Base-by-base conservation (phyloP, 2,329 filamentous ascomycete species). In the Colletotrichum somersetense region DNA sequence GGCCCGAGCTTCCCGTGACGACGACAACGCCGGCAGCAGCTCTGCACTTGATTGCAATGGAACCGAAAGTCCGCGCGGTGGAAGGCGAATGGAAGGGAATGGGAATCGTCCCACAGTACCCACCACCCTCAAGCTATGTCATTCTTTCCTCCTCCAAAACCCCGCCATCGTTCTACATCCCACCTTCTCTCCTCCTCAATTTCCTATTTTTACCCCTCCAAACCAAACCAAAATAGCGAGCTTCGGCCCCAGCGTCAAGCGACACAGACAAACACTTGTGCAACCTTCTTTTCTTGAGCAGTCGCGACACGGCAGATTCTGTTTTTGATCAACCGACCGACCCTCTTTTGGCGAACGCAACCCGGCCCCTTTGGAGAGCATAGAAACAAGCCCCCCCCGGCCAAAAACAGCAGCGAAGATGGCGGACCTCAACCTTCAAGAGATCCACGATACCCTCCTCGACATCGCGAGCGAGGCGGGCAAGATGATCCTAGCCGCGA, bases 391-490 rank as follows among this genome's bases (percentile, higher is more conserved):
- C 8, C 20, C 20, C 42, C 14, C 7, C 8, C 2, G 26, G 20
- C n/a, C 46, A 48, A 10, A 12, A 16, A 20, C 16, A 40, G 35
- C 44, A 35, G 33, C 48, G 58, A 79, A 67, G 44, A 91, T 91
- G 89, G 81, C 86, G 18, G 83, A 86, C 65, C 81, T 91, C 75
- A 85, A 92, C 77, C 83, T 92, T 63, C 85, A 90, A 77, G 85
- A 88, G 63, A 85, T 92, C 74, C 90, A 89, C 75, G 88, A 92
- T 80, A 86, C 86, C 62, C 83, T 92, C 74, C 80, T 92, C 76
- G 79, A 82, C 62, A 82, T 92, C 68, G 91, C 90, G 78, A 86
- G 88, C 74, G 87, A 89, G 80, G 91, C 91, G n/a, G 91, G 91
- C 75, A 80, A 82, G 68, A 91, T 90, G 88, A 92, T 92, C 75